These are phyloP conservation scores for Iris macrosiphon DNA, from an alignment of 106 monocot species.

Conservation along the genomic window DNA sequence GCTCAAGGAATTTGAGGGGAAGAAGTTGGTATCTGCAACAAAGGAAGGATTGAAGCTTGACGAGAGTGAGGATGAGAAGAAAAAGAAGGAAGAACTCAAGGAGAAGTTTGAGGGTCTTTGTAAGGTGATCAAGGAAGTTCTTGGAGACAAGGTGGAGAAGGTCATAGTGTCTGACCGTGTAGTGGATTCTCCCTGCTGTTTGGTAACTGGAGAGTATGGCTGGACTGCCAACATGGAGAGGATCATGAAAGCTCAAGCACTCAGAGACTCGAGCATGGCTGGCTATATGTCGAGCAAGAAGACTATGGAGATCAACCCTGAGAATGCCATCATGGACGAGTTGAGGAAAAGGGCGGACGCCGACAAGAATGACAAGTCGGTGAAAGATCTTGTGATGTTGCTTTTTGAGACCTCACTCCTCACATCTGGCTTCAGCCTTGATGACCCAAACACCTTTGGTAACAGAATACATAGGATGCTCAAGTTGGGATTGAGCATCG, in stretches of 20 bases:
- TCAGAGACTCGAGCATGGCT: constrained; percentile 15
- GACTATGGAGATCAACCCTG: constrained; percentile 15
- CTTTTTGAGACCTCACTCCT: constrained; percentile 14
- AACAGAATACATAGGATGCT: constrained; percentile 18
- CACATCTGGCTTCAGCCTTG: constrained; percentile 15
- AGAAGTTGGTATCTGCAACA: constrained; percentile 22
- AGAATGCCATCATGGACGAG: constrained; percentile 13
- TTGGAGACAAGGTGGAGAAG: constrained; percentile 13
- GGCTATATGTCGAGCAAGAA: constrained; percentile 19
- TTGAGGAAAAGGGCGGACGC: constrained; percentile 12
- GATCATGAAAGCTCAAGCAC: constrained; percentile 20
- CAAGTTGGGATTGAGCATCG: constrained; percentile 12
- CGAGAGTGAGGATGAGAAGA: constrained; percentile 26
- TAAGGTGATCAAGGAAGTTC: constrained; percentile 13
- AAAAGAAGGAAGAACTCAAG: constrained; percentile 11
- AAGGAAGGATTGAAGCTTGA: constrained; percentile 24
- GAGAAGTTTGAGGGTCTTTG: constrained; percentile 15
- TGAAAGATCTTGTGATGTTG: constrained; percentile 13
- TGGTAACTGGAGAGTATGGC: constrained; percentile 20
- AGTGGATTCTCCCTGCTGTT: constrained; percentile 19
- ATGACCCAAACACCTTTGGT: constrained; percentile 10
- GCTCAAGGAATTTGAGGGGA: constrained; percentile 20
- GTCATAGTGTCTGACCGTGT: constrained; percentile 16
- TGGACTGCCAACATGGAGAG: constrained; percentile 23
- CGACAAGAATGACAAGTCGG: constrained; percentile 16